Evolutionary conservation across 2,329 filamentous ascomycete species (phyloP).

Genomic region (Pseudopyrenochaeta lycopersici): DNA sequence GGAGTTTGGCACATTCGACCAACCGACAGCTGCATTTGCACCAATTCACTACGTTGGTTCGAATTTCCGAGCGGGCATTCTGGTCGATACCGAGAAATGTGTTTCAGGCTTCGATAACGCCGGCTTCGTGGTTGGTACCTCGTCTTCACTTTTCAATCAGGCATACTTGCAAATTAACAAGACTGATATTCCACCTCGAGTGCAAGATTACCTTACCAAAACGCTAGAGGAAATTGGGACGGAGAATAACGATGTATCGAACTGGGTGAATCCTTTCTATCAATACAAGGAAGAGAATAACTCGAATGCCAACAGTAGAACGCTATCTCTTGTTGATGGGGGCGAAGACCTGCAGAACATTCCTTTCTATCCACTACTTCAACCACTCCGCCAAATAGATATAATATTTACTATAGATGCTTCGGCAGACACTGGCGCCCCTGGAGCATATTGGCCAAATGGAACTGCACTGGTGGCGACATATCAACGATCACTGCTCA

Average conservation of each 20-base stretch:
- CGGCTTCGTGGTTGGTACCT: constrained; percentile 83
- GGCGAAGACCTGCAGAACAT: constrained; percentile 50
- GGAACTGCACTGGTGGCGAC: constrained; percentile 75
- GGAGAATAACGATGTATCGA: constrained; percentile 73
- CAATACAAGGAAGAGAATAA: constrained; percentile 53
- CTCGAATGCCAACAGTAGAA: constrained; percentile 57
- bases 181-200: constrained; percentile 50
- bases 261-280: constrained; percentile 76
- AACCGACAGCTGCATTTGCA: constrained; percentile 69
- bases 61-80: constrained; percentile 68
- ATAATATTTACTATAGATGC: constrained; percentile 81
- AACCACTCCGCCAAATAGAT: constrained; percentile 73
- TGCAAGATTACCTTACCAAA: constrained; percentile 59
- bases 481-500: constrained; percentile 68
- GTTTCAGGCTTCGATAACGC: constrained; percentile 81
- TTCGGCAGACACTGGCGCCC: constrained; percentile 70
- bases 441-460: constrained; percentile 70
- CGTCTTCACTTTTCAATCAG: constrained; percentile 81
- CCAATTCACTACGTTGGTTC: constrained; percentile 75
- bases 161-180: constrained; percentile 71
- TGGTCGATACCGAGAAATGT: constrained; percentile 62
- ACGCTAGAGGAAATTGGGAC: constrained; percentile 66
- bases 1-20: constrained; percentile 78
- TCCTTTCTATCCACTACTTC: constrained; percentile 60
- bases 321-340: constrained; percentile 76